Evolutionary conservation across 1,284 basidiomycete species (phyloP).

Genomic region (Ceratobasidium sp.): DNA sequence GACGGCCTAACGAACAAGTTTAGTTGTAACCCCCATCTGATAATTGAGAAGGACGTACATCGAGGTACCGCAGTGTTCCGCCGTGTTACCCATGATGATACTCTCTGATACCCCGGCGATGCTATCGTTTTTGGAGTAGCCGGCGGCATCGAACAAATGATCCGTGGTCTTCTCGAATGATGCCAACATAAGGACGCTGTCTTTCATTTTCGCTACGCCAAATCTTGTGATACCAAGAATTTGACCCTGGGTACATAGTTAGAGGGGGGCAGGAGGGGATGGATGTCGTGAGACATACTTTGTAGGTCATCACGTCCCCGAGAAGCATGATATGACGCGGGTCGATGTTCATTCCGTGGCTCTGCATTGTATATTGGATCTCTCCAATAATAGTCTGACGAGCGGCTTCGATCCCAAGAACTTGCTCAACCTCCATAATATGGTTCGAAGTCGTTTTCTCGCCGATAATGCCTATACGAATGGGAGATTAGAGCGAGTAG

Average conservation of each 20-base stretch:
- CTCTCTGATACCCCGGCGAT: constrained; percentile 98
- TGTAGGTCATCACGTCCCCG: constrained; percentile 99
- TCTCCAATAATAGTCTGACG: constrained; percentile 96
- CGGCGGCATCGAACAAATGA: constrained; percentile 97
- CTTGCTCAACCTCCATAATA: constrained; percentile 94
- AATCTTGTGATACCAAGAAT: constrained; percentile 99
- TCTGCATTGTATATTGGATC: constrained; percentile 97
- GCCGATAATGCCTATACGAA: constrained; percentile 83
- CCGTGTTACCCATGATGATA: constrained; percentile 99
- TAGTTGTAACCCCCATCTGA: background rate
- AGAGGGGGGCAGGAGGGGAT: background rate
- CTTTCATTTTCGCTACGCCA: constrained; percentile 99
- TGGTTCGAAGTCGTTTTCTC: constrained; percentile 96
- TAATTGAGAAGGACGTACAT: constrained; percentile 70
- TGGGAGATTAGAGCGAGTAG: background rate
- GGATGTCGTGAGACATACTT: constrained; percentile 64
- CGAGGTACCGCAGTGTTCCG: constrained; percentile 94
- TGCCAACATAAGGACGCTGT: constrained; percentile 98
- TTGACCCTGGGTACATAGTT: constrained; percentile 79
- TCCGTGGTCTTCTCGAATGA: constrained; percentile 99
- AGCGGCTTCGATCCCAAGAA: constrained; percentile 98
- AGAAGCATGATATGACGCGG: constrained; percentile 99
- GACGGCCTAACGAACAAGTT: constrained; percentile 63
- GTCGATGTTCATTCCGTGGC: constrained; percentile 98
- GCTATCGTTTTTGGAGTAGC: constrained; percentile 94